Conservation (phyloP, 169 alveolate species). For the Eimeria sp. region DNA sequence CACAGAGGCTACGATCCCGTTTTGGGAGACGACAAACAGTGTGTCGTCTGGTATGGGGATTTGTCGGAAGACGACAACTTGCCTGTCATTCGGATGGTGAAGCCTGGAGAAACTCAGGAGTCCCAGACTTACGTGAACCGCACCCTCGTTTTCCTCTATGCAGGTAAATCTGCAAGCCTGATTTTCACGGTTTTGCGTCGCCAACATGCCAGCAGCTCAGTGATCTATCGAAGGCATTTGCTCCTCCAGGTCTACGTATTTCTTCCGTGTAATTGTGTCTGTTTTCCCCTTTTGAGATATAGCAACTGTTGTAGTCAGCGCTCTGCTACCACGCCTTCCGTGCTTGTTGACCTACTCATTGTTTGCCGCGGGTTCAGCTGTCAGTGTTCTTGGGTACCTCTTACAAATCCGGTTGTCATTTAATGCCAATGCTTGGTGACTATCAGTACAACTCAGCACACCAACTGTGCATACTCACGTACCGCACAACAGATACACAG, state of each 20-base stretch:
- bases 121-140: conserved; percentile 94
- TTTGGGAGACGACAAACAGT: conserved; percentile 93
- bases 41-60: conserved; percentile 95
- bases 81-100: conserved; percentile 92
- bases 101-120: conserved; percentile 92
- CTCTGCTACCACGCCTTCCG: neutral
- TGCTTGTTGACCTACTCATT: neutral
- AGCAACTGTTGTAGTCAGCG: neutral
- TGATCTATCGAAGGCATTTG: neutral
- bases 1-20: conserved; percentile 93
- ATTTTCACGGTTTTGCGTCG: too few species aligned
- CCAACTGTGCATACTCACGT: neutral
- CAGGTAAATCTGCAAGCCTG: conserved; percentile 85
- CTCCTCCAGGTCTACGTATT: neutral
- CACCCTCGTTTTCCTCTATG: conserved; percentile 93
- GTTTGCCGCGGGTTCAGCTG: neutral
- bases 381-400: neutral
- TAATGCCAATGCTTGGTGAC: neutral
- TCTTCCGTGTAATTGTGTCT: neutral
- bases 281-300: neutral
- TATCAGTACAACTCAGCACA: neutral
- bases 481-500: neutral
- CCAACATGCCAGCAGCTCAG: neutral
- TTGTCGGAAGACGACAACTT: conserved; percentile 90
- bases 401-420: neutral